phyloP scores from a whole-genome alignment of 164 flowering plant species.

The Buxus sempervirens region DNA sequence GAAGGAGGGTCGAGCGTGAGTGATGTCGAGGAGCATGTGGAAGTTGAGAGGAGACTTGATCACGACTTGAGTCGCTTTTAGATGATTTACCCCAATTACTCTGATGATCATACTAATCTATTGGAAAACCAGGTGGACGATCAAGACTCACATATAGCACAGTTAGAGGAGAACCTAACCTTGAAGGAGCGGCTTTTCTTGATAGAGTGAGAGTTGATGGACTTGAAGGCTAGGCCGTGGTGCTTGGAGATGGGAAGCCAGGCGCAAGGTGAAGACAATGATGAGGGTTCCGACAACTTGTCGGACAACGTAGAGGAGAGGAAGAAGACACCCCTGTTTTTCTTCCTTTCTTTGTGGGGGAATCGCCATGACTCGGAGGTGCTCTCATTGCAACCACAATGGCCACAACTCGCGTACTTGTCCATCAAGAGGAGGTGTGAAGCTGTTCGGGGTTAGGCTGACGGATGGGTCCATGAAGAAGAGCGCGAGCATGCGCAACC shows the following conservation, averaged over 20 bases:
- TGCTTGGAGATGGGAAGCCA: constrained; percentile 50
- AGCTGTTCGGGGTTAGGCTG: no score
- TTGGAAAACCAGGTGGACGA: constrained; percentile 88
- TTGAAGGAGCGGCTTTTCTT: constrained; percentile 82
- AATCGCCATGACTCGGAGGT: no score
- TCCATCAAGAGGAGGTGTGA: no score
- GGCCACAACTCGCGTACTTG: no score
- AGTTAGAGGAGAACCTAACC: constrained; percentile 83
- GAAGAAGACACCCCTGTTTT: no score
- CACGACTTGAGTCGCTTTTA: constrained; percentile 94
- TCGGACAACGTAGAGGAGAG: constrained; percentile 29
- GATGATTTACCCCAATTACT: constrained; percentile 72
- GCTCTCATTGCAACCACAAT: no score
- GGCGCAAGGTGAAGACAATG: constrained; percentile 39
- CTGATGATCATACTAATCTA: constrained; percentile 46
- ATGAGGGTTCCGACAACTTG: constrained; percentile 54
- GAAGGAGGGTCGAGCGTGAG: constrained; percentile 87
- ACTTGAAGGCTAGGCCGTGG: constrained; percentile 75
- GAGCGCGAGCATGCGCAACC: no score
- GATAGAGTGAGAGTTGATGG: constrained; percentile 81
- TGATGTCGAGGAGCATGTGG: constrained; percentile 92
- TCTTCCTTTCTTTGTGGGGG: no score
- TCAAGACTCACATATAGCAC: constrained; percentile 85
- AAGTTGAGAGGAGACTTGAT: constrained; percentile 91
- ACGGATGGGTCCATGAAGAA: no score